Evolutionary conservation across 805 yeast species (phyloP).

Genomic region (Metschnikowia gruessii): DNA sequence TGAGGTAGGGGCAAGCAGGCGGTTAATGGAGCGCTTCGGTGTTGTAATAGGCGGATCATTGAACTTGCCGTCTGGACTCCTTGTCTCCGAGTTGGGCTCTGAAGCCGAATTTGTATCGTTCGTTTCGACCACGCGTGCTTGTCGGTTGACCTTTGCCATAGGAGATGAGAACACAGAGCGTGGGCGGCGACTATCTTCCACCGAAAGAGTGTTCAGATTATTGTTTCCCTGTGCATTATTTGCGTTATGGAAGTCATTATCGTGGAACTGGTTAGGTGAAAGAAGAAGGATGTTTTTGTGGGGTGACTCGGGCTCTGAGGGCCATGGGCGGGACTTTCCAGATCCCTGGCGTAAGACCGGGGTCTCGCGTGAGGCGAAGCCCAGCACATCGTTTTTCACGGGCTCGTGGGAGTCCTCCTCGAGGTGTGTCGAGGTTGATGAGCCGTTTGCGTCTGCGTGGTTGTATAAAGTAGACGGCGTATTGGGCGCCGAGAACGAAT

Average conservation of each 20-base stretch:
- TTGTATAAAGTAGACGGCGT: slow-evolving; percentile 20
- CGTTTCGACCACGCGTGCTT: slow-evolving; percentile 44
- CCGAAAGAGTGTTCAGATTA: slow-evolving; percentile 7
- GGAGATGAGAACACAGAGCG: slow-evolving; percentile 39
- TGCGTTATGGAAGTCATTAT: slow-evolving; percentile 31
- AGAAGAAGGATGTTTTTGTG: slow-evolving; percentile 35
- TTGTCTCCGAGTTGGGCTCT: slow-evolving; percentile 3
- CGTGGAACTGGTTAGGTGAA: slow-evolving; percentile 40
- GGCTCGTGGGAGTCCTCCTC: background rate
- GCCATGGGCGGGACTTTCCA: background rate
- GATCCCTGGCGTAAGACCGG: slow-evolving; percentile 4
- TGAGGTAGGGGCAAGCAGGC: slow-evolving; percentile 13
- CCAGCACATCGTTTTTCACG: slow-evolving; percentile 11
- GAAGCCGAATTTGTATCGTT: slow-evolving; percentile 22
- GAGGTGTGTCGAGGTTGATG: background rate
- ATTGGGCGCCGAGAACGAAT: slow-evolving; percentile 19
- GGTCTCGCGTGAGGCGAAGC: slow-evolving; percentile 18
- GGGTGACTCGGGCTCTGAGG: slow-evolving; percentile 11
- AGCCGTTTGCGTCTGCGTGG: background rate
- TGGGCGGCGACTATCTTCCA: slow-evolving; percentile 22
- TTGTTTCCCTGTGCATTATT: slow-evolving; percentile 6
- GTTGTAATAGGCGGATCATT: slow-evolving; percentile 10
- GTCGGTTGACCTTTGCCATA: slow-evolving; percentile 42
- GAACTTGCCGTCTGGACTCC: background rate
- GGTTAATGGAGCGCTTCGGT: slow-evolving; percentile 14